Base-by-base conservation (phyloP, 1,284 basidiomycete genomes). In the Phenoliferia sp. region DNA sequence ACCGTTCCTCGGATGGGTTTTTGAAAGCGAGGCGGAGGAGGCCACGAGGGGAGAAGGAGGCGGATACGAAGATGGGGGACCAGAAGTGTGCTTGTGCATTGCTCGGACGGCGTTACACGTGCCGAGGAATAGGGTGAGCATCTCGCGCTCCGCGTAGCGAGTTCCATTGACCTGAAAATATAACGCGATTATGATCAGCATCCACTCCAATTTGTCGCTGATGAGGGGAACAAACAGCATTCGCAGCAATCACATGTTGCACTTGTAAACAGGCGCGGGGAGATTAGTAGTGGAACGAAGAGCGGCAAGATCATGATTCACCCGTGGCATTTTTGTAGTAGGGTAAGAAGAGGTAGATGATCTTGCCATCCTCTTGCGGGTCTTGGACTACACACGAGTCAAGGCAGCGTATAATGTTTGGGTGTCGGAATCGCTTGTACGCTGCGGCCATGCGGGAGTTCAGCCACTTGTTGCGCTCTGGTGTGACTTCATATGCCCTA, bases 301-400 rank as follows among this genome's bases (percentile, higher is more conserved):
- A 2, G n/a, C n/a, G 12, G 52, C n/a, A 26, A 29, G 32, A 3
- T 19, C 31, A 48, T 32, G 54, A 59, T 35, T 66, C 9, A 26
- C 35, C 64, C 64, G 75, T 76, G 32, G 80, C 80, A 50, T 77
- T 89, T 82, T 90, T 88, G 82, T 93, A 95, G 55, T 92, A 83
- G 0, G 94, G 93, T 19, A 96, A 82, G 82, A 96, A 95, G 32
- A 78, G 74, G 77, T 96, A 97, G 59, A 96, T 92, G 71, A 97
- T 90, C 79, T 95, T 91, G 63, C 94, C 92, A 26, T 80, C 81
- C n/a, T 88, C 90, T 69, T 91, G 88, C 29, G 88, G 87, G 76
- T 95, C 94, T 80, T 96, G 94, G 0, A 94, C 87, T 15, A 95
- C 91, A 2, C 92, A 91, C n/a, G 90, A 93, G 77, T 96, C 94